Evolutionary conservation across 345 rosid species (phyloP).

Genomic region (Brassica nigra): DNA sequence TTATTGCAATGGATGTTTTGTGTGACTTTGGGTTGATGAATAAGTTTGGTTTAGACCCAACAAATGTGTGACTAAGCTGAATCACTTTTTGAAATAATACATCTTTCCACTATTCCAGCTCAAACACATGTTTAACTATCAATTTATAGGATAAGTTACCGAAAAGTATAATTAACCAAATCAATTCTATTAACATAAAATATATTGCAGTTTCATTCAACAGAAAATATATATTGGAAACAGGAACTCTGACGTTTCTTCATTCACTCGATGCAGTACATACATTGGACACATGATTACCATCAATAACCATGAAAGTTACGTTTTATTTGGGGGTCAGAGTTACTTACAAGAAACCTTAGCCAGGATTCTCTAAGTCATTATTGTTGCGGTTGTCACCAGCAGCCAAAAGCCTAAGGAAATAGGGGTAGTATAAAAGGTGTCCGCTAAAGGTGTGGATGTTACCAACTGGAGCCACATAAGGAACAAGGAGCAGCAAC

Average conservation of each 20-base stretch:
- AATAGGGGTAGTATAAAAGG: slow-evolving; percentile 19
- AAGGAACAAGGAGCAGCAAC: slow-evolving; percentile 16
- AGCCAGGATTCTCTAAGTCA: neutral
- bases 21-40: neutral
- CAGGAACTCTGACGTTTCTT: too few species aligned
- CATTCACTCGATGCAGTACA: neutral
- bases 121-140: neutral
- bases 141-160: neutral
- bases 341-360: neutral
- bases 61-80: neutral
- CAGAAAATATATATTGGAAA: too few species aligned
- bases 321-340: neutral
- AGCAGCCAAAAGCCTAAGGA: slow-evolving; percentile 21
- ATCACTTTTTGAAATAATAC: neutral
- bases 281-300: neutral
- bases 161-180: neutral
- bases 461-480: neutral
- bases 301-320: neutral
- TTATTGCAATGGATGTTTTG: neutral
- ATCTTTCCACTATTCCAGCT: neutral
- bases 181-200: neutral
- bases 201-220: neutral
- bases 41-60: neutral
- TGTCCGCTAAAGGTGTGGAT: neutral
- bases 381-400: slow-evolving; percentile 9